Evolutionary conservation across 345 rosid genomes (phyloP).

Genomic region (Carallia pectinifolia): DNA sequence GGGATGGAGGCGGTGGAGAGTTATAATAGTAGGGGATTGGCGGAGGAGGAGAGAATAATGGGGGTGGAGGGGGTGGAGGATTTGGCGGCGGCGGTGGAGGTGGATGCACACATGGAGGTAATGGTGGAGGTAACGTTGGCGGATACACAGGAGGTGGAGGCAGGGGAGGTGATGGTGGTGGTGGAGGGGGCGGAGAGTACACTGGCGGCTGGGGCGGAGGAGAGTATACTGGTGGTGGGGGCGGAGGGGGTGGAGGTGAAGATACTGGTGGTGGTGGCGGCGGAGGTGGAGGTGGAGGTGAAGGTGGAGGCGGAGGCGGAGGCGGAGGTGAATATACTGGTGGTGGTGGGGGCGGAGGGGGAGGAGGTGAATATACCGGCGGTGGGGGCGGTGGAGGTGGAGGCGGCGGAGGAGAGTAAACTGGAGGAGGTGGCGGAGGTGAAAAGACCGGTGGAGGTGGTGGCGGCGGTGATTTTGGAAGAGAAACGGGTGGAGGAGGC

Average conservation of each 20-base stretch:
- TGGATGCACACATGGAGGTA: constrained; percentile 13
- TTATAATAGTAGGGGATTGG: constrained; percentile 38
- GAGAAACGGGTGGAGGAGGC: constrained; percentile 24
- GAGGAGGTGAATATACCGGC: constrained; percentile 24
- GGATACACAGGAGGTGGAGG: constrained; percentile 26
- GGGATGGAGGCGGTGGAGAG: constrained; percentile 56
- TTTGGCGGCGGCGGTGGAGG: constrained; percentile 38
- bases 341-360: constrained; percentile 14
- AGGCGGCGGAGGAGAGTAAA: constrained; percentile 24
- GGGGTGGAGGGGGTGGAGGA: constrained; percentile 32
- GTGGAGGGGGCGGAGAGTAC: constrained; percentile 41
- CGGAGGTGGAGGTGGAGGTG: constrained; percentile 5
- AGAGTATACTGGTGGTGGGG: constrained; percentile 34
- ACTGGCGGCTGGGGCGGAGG: constrained; percentile 46
- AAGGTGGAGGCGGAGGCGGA: constrained; percentile 17
- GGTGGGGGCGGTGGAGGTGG: constrained; percentile 17
- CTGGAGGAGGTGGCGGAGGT: constrained; percentile 29
- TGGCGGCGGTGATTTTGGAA: constrained; percentile 19
- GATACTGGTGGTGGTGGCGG: constrained; percentile 27
- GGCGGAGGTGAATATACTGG: constrained; percentile 38
- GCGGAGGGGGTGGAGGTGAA: constrained; percentile 22
- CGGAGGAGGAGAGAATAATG: constrained; percentile 46
- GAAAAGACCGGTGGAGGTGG: constrained; percentile 20
- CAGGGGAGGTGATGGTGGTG: too few species aligned
- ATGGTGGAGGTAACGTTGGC: constrained; percentile 20